Evolutionary conservation across 495 filamentous ascomycete genomes (phyloP).

Genomic region (Acidiella bohemica): DNA sequence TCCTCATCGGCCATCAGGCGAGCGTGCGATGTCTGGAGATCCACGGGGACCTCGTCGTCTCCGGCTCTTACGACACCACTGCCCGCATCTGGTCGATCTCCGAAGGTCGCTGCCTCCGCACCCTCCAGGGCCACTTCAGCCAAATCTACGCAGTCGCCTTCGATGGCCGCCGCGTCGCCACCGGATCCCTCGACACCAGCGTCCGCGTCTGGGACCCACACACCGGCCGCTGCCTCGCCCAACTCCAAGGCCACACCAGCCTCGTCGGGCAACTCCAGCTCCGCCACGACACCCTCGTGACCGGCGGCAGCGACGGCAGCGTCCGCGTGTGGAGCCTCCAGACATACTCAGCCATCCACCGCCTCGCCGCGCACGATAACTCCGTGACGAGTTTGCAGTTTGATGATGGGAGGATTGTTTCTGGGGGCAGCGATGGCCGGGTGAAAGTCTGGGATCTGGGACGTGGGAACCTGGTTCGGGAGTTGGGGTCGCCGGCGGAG

Average conservation of each 20-base stretch:
- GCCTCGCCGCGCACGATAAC: conserved; percentile 95
- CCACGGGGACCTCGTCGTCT: conserved; percentile 87
- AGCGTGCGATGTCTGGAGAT: conserved; percentile 93
- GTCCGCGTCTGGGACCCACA: conserved; percentile 93
- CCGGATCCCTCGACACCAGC: conserved; percentile 90
- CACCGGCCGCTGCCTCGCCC: conserved; percentile 74
- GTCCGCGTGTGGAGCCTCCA: conserved; percentile 91
- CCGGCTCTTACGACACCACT: conserved; percentile 92
- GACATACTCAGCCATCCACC: conserved; percentile 78
- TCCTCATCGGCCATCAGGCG: conserved; percentile 91
- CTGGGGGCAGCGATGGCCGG: conserved; percentile 85
- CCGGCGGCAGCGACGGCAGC: conserved; percentile 88
- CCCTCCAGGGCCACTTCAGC: conserved; percentile 89
- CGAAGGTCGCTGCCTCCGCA: conserved; percentile 78
- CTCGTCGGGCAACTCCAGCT: conserved; percentile 96
- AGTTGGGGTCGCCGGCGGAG: conserved; percentile 78
- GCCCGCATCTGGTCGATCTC: conserved; percentile 96
- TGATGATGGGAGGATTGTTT: conserved; percentile 85
- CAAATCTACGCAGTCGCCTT: conserved; percentile 98
- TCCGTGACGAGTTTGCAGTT: conserved; percentile 96
- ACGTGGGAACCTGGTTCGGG: conserved; percentile 77
- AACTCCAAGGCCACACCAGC: conserved; percentile 92
- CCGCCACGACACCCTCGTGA: conserved; percentile 85
- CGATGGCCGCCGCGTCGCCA: conserved; percentile 85
- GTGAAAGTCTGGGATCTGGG: conserved; percentile 96